Evolutionary conservation across 1,284 basidiomycete genomes (phyloP), one percentile per base, ranked within the genome.

Genomic region (Irpex sp.): DNA sequence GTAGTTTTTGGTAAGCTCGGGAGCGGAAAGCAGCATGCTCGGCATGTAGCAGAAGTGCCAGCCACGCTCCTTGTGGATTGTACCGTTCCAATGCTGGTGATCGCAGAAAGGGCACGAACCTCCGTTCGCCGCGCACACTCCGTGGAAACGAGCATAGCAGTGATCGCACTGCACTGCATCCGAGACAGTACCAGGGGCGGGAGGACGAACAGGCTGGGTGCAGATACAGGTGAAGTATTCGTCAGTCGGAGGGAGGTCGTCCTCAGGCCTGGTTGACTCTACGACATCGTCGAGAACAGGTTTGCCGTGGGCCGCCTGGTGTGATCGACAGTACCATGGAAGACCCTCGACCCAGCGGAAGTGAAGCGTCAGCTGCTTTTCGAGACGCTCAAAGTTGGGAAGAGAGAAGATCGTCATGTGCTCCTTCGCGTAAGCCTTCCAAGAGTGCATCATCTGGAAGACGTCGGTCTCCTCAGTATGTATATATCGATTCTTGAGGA

Each of bases 51-150:
- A 89, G 76, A 89, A 93, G 71, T 93, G 90, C 84, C 86, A 93
- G 68, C 80, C 89, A 58, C 92, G 85, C 64, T 89, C 84, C 73
- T 92, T 92, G 73, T 86, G 85, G 62, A 93, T 87, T 5, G 87
- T 82, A 34, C 91, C 91, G 68, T 93, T 91, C 91, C 91, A 93
- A 69, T 93, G 92, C 67, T 92, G 88, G 68, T 93, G 91, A 67
- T 93, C 91, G 69, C 91, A 93, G 79, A 93, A 93, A 0, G 92
- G 91, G 72, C 91, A 93, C 6, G 91, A 93, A 44, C 91, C 91
- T n/a, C 91, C 91, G 67, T 88, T 92, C 66, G 87, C 87, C 9
- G 91, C 91, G 68, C 91, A 93, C 62, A 86, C 81, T 17, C 90
- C 91, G 67, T 93, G 91, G 76, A 93, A 93, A 60, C 91, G 80